A percentile compares a stretch with the other conserved stretches of the same genome.
Evolutionary conservation across 2,329 filamentous ascomycete genomes (phyloP).

Genomic region (Verticillium longisporum): DNA sequence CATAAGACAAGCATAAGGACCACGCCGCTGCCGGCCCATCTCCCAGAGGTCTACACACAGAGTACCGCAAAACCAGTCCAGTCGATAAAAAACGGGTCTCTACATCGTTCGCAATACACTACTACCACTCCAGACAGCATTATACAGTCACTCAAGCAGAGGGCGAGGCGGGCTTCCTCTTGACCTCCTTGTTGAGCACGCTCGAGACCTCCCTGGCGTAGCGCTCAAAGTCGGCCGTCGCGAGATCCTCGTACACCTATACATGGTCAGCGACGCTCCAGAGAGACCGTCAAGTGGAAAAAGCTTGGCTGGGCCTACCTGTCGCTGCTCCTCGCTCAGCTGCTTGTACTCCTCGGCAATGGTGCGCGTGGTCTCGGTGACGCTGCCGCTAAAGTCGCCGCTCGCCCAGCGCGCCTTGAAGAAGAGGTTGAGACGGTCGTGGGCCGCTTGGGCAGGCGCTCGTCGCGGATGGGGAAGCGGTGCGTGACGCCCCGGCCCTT

Average conservation of each 20-base stretch:
- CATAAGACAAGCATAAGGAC: not conserved
- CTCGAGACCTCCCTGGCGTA: conserved; percentile 21
- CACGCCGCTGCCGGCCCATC: not conserved
- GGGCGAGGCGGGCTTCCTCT: not conserved
- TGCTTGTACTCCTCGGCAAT: conserved; percentile 34
- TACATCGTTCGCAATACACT: too few species aligned
- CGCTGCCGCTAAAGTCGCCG: conserved; percentile 14
- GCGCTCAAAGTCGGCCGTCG: conserved; percentile 18
- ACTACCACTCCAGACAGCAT: not conserved
- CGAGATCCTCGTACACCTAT: conserved; percentile 27
- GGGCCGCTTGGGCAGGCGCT: conserved; percentile 37
- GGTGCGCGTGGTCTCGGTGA: conserved; percentile 14
- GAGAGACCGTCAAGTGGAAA: not conserved
- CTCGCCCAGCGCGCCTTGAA: conserved; percentile 27
- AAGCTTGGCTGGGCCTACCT: conserved; percentile 16
- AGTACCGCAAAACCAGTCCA: not conserved
- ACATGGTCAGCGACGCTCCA: not conserved
- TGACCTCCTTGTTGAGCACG: conserved; percentile 12
- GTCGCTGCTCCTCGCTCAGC: conserved; percentile 32
- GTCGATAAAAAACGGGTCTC: not conserved
- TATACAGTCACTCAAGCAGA: not conserved
- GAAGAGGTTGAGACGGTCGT: conserved; percentile 26
- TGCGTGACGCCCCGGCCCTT: conserved; percentile 6
- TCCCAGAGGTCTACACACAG: not conserved
- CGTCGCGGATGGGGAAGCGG: conserved; percentile 30